Conservation (phyloP, 176 grass and related monocot species). For the Paspalum notatum region DNA sequence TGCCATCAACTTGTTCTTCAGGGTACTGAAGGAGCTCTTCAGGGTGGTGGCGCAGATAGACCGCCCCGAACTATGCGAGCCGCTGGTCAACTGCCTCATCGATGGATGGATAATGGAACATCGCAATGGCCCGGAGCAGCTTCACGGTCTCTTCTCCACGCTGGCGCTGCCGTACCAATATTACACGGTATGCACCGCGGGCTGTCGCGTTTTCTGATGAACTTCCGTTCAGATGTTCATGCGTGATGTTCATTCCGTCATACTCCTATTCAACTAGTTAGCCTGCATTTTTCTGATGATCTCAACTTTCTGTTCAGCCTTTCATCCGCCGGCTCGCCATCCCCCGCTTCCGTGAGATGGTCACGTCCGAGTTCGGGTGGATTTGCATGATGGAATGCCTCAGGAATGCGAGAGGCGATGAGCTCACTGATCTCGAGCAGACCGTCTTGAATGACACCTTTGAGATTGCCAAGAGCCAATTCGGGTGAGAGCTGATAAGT, state of each 20-base stretch:
- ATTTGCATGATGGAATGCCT: conserved; percentile 21
- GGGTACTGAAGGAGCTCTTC: neutral
- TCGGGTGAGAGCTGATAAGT: conserved; percentile 2
- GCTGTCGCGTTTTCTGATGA: neutral
- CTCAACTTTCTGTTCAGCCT: neutral
- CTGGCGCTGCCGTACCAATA: neutral
- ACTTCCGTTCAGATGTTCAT: too few species aligned
- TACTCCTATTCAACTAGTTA: too few species aligned
- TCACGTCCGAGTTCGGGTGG: neutral
- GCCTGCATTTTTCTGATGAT: neutral
- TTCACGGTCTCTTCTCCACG: conserved; percentile 8
- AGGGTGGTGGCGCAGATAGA: neutral
- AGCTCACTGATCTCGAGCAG: neutral
- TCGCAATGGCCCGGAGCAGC: neutral
- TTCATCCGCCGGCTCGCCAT: neutral
- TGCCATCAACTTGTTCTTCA: neutral
- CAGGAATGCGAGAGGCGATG: neutral
- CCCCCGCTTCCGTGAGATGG: rapidly evolving
- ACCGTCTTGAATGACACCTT: neutral
- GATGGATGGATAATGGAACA: neutral
- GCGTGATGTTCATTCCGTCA: neutral
- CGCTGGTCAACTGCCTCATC: conserved; percentile 10
- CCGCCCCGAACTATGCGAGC: neutral
- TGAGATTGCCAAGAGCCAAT: neutral
- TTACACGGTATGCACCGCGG: neutral